Evolutionary conservation across 306 rosid species (phyloP), one percentile per base, ranked within the genome.

Genomic region (Trifolium repens): DNA sequence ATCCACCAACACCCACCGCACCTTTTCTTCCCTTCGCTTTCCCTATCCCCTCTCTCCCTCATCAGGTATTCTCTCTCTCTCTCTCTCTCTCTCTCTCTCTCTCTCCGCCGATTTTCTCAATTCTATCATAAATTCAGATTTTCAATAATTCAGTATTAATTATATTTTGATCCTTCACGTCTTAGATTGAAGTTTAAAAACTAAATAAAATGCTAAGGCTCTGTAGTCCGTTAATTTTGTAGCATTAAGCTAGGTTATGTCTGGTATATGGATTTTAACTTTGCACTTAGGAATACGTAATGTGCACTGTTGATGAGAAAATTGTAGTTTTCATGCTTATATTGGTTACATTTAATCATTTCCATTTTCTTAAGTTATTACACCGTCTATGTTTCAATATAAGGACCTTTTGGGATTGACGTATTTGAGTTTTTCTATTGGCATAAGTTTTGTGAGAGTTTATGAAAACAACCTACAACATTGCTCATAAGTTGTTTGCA

Each of bases 11-110:
- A 77, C 76, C 19, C 77, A 37, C 43, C 81, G 75, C 16, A 50
- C 84, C 79, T 42, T 86, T 47, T 84, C 87, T 32, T 83, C 81
- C 14, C 72, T 84, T 52, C 60, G 14, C 44, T 43, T 74, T 76
- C 46, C 69, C 8, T 55, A 58, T 71, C 67, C 69, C 12, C 40
- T 71, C 65, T 61, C 84, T 69, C 64, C 78, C 5, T 26, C 63
- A 63, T 26, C 81, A 59, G 91, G 90, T 63, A n/a, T n/a, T n/a
- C 24, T 43, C 40, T 78, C 71, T 61, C 37, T 76, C 77, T 32
- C 46, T 34, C 62, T 43, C 40, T 78, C 71, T 61, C 37, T 76
- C 77, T 32, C 24, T 43, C 40, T 78, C 71, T 61, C 37, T 76
- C 77, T 32, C 46, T 34, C 62, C 16, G 6, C 34, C 32, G 10